Conservation (phyloP, 805 yeast species). For the Millerago galiae region DNA sequence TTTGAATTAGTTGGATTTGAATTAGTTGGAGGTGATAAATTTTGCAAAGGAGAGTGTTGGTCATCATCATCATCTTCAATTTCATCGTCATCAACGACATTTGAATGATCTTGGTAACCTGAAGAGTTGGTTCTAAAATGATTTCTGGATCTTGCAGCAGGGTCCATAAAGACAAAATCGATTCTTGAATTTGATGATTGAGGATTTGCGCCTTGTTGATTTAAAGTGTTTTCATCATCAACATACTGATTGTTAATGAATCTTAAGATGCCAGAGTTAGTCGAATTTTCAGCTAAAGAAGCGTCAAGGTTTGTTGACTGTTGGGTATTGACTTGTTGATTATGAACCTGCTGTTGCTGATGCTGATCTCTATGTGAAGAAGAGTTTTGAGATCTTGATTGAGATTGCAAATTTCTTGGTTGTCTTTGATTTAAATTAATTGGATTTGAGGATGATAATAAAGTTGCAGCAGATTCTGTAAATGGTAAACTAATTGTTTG, state of each 20-base stretch:
- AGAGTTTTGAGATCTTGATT: constrained; percentile 13
- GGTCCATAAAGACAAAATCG: constrained; percentile 26
- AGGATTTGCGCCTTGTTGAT: constrained; percentile 2
- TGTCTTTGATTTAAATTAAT: not conserved
- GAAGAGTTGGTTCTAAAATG: constrained; percentile 19
- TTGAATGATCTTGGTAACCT: constrained; percentile 10
- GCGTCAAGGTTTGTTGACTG: constrained; percentile 15
- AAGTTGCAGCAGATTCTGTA: constrained; percentile 7
- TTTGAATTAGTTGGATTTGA: not conserved
- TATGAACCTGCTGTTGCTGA: constrained; percentile 6
- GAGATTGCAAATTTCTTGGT: not conserved
- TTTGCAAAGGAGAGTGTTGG: constrained; percentile 13
- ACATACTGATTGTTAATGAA: constrained; percentile 26
- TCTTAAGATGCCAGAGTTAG: constrained; percentile 21
- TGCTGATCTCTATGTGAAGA: not conserved
- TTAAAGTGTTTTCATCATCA: constrained; percentile 21
- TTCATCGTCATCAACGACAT: constrained; percentile 12
- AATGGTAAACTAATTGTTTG: constrained; percentile 9
- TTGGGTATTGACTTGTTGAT: constrained; percentile 3
- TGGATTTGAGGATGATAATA: constrained; percentile 5
- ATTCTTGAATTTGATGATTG: constrained; percentile 18
- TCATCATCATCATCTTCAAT: constrained; percentile 13
- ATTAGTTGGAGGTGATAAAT: constrained; percentile 13
- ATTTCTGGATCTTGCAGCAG: constrained; percentile 17
- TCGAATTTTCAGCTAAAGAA: constrained; percentile 14